Base-by-base conservation (phyloP, 2,329 filamentous ascomycete genomes). In the Pseudocercospora musae region DNA sequence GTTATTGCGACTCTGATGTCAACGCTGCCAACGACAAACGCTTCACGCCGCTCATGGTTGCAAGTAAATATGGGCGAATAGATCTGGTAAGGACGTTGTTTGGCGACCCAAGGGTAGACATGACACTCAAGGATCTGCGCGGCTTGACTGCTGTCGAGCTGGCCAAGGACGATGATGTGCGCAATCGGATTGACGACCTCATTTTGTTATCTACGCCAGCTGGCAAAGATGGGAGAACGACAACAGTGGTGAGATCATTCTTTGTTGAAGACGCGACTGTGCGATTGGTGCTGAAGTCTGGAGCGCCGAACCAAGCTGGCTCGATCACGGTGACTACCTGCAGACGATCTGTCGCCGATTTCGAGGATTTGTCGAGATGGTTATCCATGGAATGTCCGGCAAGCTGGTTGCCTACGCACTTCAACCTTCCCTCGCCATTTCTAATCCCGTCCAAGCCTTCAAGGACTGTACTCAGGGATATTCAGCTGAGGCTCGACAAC, bases 201-300 rank as follows among this genome's bases (percentile, higher is more conserved):
- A 89, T 93, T 1, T 79, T 99, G 9, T 89, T 99, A 67, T 90
- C 90, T 20, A 87, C 88, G 74, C 82, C 85, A 1, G 82, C 90
- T 4, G 88, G 86, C 10, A 81, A 84, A 9, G 92, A 96, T 68
- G 89, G 89, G 3, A 87, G 94, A 23, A 93, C 93, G 21, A 98
- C 95, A 0, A 92, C 92, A 1, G 93, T 98, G 0, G 95, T 99
- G 0, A 86, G 95, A 61, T 95, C 93, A 0, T 97, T 96, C 77
- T 98, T 99, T 71, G 93, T 99, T 10, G 95, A 99, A 78, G 95
- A 99, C 77, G 93, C 91, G 9, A 96, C 91, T 0, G 90, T 98
- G 57, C 88, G 95, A 44, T 87, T 98, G 53, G 92, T 99, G 15
- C 82, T 99, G 65, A 99, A 99, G 75, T 97, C 94, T 1, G 95